Evolutionary conservation across 352 stramenopile species (phyloP).

Genomic region (Phytopythium delawarense): DNA sequence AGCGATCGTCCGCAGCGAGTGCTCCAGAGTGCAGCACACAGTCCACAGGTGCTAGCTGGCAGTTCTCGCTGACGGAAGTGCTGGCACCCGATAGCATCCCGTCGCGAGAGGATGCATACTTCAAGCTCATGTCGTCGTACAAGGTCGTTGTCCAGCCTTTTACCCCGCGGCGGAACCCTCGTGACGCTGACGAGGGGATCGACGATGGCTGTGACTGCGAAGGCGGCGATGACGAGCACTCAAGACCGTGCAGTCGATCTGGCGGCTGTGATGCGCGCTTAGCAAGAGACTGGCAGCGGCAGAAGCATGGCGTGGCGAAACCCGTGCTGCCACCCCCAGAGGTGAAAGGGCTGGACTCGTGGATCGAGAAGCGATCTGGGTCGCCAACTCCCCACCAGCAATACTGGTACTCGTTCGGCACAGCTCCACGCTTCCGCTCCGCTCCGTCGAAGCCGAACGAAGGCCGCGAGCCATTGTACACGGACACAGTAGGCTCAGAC

Average conservation of each 20-base stretch:
- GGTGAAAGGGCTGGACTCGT: slow-evolving; percentile 35
- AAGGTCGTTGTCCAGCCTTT: slow-evolving; percentile 32
- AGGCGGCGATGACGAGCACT: background rate
- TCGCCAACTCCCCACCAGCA: slow-evolving; percentile 8
- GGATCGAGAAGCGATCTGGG: slow-evolving; percentile 27
- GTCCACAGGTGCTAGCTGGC: slow-evolving; percentile 20
- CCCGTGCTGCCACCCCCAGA: slow-evolving; percentile 11
- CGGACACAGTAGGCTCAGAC: background rate
- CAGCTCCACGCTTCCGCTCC: slow-evolving; percentile 8
- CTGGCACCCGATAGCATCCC: slow-evolving; percentile 32
- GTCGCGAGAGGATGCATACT: slow-evolving; percentile 44
- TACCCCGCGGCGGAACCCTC: background rate
- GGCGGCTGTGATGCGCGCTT: background rate
- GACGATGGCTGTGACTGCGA: slow-evolving; percentile 6
- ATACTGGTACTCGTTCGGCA: slow-evolving; percentile 8
- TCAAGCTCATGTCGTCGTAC: slow-evolving; percentile 55
- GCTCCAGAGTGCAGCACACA: background rate
- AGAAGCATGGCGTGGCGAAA: background rate
- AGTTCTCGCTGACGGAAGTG: slow-evolving; percentile 27
- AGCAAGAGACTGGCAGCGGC: background rate
- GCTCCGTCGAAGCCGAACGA: slow-evolving; percentile 15
- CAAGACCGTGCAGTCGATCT: background rate
- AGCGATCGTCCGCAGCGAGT: background rate
- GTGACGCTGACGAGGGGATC: background rate
- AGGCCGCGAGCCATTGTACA: background rate